Percentiles rank a stretch among this genome's conserved stretches.
phyloP scores from a whole-genome alignment of 768 basidiomycete species.

The Lactarius psammicola region DNA sequence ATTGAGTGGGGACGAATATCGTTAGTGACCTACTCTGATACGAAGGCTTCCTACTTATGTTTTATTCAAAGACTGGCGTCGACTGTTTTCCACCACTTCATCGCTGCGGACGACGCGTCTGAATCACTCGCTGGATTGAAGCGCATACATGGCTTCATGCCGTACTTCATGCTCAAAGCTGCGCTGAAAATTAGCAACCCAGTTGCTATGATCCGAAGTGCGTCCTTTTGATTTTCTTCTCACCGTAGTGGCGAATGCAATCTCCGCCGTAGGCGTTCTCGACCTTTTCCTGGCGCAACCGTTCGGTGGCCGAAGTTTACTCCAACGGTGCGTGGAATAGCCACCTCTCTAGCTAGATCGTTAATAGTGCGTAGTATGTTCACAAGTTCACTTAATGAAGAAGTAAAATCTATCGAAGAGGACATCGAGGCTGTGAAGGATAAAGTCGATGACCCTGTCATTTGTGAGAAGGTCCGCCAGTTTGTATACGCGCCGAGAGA shows the following conservation, averaged over 20 bases:
- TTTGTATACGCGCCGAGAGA: slow-evolving; percentile 88
- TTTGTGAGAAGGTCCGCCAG: slow-evolving; percentile 84
- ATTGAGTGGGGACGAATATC: slow-evolving; percentile 97
- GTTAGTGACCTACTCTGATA: slow-evolving; percentile 46
- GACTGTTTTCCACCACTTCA: slow-evolving; percentile 92
- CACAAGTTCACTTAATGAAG: slow-evolving; percentile 86
- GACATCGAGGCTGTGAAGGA: slow-evolving; percentile 86
- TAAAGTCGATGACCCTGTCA: slow-evolving; percentile 82
- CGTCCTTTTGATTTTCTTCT: slow-evolving; percentile 26
- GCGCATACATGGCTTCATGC: slow-evolving; percentile 94
- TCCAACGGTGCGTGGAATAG: slow-evolving; percentile 64
- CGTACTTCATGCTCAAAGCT: slow-evolving; percentile 94
- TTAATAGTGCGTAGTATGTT: slow-evolving; percentile 69
- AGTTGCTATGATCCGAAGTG: slow-evolving; percentile 91
- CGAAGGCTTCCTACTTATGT: not conserved
- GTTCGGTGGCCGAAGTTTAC: slow-evolving; percentile 87
- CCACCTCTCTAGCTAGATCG: not conserved
- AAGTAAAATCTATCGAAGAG: slow-evolving; percentile 78
- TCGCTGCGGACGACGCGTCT: slow-evolving; percentile 90
- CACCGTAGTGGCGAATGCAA: slow-evolving; percentile 1
- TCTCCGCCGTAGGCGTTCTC: slow-evolving; percentile 51
- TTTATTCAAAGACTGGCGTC: slow-evolving; percentile 72
- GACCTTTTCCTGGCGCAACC: slow-evolving; percentile 97
- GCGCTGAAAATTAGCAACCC: slow-evolving; percentile 93
- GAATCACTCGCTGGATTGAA: slow-evolving; percentile 86